phyloP scores from a whole-genome alignment of 1,284 basidiomycete species.

The Cryptococcus sp. region DNA sequence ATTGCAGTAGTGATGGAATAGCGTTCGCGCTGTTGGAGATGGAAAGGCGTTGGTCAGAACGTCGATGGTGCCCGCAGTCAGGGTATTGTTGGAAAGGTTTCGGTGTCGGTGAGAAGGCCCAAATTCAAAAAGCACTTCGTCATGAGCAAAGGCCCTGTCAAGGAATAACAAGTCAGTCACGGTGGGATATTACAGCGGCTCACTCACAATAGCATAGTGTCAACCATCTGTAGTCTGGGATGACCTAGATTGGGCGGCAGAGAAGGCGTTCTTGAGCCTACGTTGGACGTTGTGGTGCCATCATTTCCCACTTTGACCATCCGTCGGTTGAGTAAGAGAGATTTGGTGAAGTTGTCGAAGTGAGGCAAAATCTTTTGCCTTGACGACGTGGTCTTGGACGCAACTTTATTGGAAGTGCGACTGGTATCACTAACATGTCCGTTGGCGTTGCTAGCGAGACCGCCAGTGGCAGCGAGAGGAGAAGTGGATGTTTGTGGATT shows the following conservation, averaged over 20 bases:
- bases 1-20: conserved; percentile 41
- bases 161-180: neutral
- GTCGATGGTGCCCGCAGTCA: conserved; percentile 21
- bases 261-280: conserved; percentile 5
- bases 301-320: conserved; percentile 11
- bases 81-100: conserved; percentile 18
- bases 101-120: conserved; percentile 29
- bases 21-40: conserved; percentile 29
- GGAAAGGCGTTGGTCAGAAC: conserved; percentile 38
- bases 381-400: conserved; percentile 6
- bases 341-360: conserved; percentile 24
- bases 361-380: conserved; percentile 9
- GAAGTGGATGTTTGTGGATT: neutral
- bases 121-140: conserved; percentile 32
- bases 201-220: conserved; percentile 23
- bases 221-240: conserved; percentile 23
- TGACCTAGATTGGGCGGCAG: conserved; percentile 8
- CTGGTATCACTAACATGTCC: conserved; percentile 1
- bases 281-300: conserved; percentile 1
- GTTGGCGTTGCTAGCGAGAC: neutral
- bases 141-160: conserved; percentile 21
- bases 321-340: conserved; percentile 18
- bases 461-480: neutral
- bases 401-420: neutral
- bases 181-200: too few species aligned